Evolutionary conservation across 805 yeast genomes (phyloP).

Genomic region (Kluyveromyces starmeri): DNA sequence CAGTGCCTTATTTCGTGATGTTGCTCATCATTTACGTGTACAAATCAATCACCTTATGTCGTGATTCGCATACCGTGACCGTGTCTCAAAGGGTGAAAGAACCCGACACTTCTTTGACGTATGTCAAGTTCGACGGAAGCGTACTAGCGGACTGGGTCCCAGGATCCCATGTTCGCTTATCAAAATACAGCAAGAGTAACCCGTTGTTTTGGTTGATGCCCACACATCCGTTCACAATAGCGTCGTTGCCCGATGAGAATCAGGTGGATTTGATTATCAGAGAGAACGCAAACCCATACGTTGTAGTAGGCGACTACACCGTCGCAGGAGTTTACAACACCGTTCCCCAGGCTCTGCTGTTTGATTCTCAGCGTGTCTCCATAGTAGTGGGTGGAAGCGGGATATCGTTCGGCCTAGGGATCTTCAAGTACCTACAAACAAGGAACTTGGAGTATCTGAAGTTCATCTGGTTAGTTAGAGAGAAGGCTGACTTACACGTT

Average conservation of each 20-base stretch:
- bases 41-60: conserved; percentile 9
- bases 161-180: conserved; percentile 52
- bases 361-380: conserved; percentile 40
- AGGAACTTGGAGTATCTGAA: conserved; percentile 26
- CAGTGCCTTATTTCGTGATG: conserved; percentile 25
- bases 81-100: conserved; percentile 10
- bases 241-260: conserved; percentile 35
- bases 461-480: conserved; percentile 48
- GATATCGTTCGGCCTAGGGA: conserved; percentile 51
- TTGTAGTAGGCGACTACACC: conserved; percentile 32
- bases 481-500: conserved; percentile 39
- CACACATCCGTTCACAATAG: conserved; percentile 61
- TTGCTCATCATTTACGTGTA: conserved; percentile 10
- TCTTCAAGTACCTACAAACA: conserved; percentile 34
- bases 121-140: conserved; percentile 20
- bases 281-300: conserved; percentile 26
- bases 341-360: conserved; percentile 35
- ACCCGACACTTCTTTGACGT: conserved; percentile 12
- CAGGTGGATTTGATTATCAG: conserved; percentile 38
- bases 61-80: conserved; percentile 10
- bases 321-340: conserved; percentile 35
- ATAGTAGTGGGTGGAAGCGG: conserved; percentile 71
- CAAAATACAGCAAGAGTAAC: conserved; percentile 28
- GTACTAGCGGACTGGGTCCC: conserved; percentile 32
- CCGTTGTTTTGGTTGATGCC: conserved; percentile 43